Percentiles rank a stretch among this genome's conserved stretches.
Conservation (phyloP, 345 rosid species). For the Brassica incana region DNA sequence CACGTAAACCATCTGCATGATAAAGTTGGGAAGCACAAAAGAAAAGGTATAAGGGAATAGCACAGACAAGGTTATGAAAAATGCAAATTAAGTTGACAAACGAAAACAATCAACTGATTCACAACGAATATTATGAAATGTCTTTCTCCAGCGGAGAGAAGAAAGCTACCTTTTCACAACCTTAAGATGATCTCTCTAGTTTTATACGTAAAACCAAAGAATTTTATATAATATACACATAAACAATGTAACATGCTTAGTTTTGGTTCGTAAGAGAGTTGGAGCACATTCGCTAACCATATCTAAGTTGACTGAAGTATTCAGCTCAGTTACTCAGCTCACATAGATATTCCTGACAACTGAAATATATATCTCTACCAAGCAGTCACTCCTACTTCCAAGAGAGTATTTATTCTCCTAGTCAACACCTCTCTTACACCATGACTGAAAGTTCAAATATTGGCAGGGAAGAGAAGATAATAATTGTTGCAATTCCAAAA, state of each 20-base stretch:
- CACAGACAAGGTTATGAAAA: background rate
- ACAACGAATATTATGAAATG: background rate
- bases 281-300: conserved; percentile 3
- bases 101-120: conserved; percentile 12
- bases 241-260: background rate
- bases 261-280: conserved; percentile 15
- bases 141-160: background rate
- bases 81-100: background rate
- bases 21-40: conserved; percentile 4
- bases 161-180: conserved; percentile 10
- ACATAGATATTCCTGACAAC: background rate
- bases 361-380: conserved; percentile 5
- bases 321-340: conserved; percentile 6
- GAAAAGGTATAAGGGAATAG: conserved; percentile 9
- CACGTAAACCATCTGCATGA: conserved; percentile 94
- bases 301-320: background rate
- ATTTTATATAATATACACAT: background rate
- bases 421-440: conserved; percentile 12
- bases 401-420: conserved; percentile 1
- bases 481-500: background rate
- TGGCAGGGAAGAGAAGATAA: conserved; percentile 5
- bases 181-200: background rate
- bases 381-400: conserved; percentile 21
- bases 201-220: background rate
- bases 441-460: background rate